phyloP scores from a whole-genome alignment of 176 grass and related monocot genomes.

The Panicum miliaceum region DNA sequence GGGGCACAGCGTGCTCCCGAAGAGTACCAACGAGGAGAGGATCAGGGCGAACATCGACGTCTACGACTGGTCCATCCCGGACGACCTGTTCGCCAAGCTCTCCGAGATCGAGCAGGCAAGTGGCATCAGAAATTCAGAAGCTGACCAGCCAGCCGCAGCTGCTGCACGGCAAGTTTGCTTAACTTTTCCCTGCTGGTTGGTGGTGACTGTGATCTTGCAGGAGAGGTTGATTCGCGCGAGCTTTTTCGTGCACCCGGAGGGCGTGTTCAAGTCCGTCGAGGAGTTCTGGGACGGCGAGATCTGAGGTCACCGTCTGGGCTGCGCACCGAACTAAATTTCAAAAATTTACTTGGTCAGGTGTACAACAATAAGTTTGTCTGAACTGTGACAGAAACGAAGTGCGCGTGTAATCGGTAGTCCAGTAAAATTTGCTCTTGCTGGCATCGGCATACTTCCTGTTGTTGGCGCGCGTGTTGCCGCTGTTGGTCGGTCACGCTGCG shows the following conservation, averaged over 20 bases:
- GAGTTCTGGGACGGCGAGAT: conserved; percentile 74
- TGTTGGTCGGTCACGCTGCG: no score
- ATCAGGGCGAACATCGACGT: conserved; percentile 62
- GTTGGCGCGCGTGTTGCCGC: no score
- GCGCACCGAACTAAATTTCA: no score
- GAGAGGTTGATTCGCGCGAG: conserved; percentile 49
- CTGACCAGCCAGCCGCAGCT: background rate
- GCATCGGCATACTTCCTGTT: background rate
- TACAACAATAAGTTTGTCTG: background rate
- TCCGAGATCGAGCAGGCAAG: conserved; percentile 64
- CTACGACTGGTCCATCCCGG: conserved; percentile 69
- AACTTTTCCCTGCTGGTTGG: background rate
- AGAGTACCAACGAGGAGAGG: conserved; percentile 60
- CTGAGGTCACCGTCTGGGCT: background rate
- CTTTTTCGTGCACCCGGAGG: conserved; percentile 41
- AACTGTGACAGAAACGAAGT: background rate
- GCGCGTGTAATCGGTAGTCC: background rate
- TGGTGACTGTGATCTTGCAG: conserved; percentile 37
- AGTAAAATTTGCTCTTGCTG: background rate
- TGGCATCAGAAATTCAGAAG: background rate
- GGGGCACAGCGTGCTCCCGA: conserved; percentile 70
- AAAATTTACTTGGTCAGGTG: background rate
- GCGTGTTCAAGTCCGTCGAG: conserved; percentile 58
- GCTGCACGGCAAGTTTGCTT: background rate
- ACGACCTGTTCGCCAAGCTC: conserved; percentile 48